Conservation (phyloP, 192 early-diverging fungal species). For the Backusella parvicylindrica region DNA sequence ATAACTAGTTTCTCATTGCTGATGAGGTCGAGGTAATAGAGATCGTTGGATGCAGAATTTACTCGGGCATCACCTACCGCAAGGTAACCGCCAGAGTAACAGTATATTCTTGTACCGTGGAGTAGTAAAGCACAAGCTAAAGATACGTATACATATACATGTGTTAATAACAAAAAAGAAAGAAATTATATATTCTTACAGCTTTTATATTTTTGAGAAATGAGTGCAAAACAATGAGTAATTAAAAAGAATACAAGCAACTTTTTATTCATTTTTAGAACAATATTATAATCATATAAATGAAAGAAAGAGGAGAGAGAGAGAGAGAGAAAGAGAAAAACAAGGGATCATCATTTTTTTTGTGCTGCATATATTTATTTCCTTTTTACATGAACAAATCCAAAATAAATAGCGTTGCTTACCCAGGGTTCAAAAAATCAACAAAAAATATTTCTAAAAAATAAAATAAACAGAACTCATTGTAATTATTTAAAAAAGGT, state of each 20-base stretch:
- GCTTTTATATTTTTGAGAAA: neutral
- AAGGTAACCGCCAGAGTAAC: neutral
- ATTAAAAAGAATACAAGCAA: neutral
- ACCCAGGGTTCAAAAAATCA: neutral
- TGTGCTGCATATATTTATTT: neutral
- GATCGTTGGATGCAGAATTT: neutral
- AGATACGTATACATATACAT: neutral
- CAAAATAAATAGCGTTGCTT: neutral
- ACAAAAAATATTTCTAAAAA: neutral
- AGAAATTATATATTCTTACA: neutral
- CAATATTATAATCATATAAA: neutral
- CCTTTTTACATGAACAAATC: neutral
- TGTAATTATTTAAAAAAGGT: neutral
- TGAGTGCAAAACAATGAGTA: neutral
- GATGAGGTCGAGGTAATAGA: neutral
- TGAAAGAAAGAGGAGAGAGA: neutral
- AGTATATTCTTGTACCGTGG: neutral
- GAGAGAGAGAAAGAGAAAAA: neutral
- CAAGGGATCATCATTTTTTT: neutral
- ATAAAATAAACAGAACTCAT: neutral
- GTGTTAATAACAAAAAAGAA: neutral
- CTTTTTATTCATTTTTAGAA: neutral
- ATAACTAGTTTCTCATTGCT: too few relatives aligned
- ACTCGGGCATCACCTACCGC: neutral
- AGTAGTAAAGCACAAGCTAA: neutral